These are phyloP conservation scores for Beta macrorhiza DNA, from an alignment of 179 eudicot genomes.

Conservation along the genomic window DNA sequence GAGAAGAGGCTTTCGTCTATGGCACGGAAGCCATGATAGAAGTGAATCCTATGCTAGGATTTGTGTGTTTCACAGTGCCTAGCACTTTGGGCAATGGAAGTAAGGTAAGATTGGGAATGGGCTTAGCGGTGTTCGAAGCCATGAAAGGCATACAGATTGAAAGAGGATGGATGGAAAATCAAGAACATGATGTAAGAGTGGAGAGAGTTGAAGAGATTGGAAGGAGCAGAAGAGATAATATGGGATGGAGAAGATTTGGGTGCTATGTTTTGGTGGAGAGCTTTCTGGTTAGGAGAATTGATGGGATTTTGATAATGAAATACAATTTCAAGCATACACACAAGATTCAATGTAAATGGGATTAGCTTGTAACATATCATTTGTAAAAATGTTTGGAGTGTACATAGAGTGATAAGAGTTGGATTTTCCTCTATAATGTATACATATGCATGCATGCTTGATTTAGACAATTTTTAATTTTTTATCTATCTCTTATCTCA, in stretches of 20 bases:
- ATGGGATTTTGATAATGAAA: constrained; percentile 58
- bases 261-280: constrained; percentile 64
- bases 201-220: constrained; percentile 40
- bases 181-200: constrained; percentile 45
- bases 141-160: constrained; percentile 55
- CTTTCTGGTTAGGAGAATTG: constrained; percentile 55
- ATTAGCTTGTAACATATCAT: constrained; percentile 24
- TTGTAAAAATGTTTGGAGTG: too few species aligned
- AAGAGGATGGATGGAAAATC: constrained; percentile 52
- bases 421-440: neutral
- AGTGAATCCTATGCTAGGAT: constrained; percentile 40
- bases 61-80: constrained; percentile 42
- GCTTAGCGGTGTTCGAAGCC: constrained; percentile 49
- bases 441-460: neutral
- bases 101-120: constrained; percentile 41
- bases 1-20: constrained; percentile 41
- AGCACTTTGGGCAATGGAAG: constrained; percentile 16
- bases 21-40: constrained; percentile 58
- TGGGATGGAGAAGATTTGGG: constrained; percentile 32
- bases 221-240: constrained; percentile 25
- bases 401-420: too few species aligned
- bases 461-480: neutral
- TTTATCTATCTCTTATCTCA: neutral
- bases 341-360: constrained; percentile 54
- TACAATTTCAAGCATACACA: constrained; percentile 54